A percentile compares a stretch with the other conserved stretches of the same genome.
These are phyloP conservation scores for Thyridium curvatum DNA, from an alignment of 2,329 filamentous ascomycete genomes.

Conservation along the genomic window DNA sequence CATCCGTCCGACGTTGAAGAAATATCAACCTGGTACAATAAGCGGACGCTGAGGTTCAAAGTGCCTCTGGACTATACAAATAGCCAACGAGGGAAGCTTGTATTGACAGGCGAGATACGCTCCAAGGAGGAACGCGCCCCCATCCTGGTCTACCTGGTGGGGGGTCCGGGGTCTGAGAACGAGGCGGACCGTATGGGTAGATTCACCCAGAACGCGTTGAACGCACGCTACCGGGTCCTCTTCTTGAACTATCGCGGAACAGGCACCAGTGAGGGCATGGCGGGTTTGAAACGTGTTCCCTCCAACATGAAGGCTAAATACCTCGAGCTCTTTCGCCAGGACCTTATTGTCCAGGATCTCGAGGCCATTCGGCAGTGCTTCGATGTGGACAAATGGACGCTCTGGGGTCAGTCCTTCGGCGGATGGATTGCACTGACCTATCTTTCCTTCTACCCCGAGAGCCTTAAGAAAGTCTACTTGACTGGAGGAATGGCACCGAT, in stretches of 20 bases:
- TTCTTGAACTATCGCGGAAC: constrained; percentile 69
- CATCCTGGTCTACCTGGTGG: constrained; percentile 53
- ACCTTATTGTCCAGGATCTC: constrained; percentile 67
- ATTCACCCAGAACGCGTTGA: constrained; percentile 53
- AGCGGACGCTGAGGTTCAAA: constrained; percentile 2
- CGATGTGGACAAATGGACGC: constrained; percentile 52
- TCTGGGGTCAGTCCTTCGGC: constrained; percentile 68
- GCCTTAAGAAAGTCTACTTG: constrained; percentile 56
- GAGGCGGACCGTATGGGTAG: constrained; percentile 2
- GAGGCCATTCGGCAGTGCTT: constrained; percentile 62
- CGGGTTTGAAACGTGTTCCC: not conserved
- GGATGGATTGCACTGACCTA: constrained; percentile 68
- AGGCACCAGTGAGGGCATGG: constrained; percentile 41
- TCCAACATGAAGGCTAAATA: constrained; percentile 54
- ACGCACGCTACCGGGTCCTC: constrained; percentile 61
- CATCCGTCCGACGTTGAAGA: too few species aligned
- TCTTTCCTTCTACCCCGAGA: constrained; percentile 58
- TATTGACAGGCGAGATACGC: not conserved
- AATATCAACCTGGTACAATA: not conserved
- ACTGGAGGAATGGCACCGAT: constrained; percentile 64
- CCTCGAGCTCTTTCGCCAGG: constrained; percentile 61
- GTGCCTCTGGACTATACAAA: constrained; percentile 8
- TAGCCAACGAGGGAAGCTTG: not conserved
- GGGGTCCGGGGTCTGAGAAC: constrained; percentile 58
- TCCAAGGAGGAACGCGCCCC: not conserved